These are phyloP conservation scores for Polysphondylium violaceum DNA, from an alignment of 78 protist species.

Conservation along the genomic window DNA sequence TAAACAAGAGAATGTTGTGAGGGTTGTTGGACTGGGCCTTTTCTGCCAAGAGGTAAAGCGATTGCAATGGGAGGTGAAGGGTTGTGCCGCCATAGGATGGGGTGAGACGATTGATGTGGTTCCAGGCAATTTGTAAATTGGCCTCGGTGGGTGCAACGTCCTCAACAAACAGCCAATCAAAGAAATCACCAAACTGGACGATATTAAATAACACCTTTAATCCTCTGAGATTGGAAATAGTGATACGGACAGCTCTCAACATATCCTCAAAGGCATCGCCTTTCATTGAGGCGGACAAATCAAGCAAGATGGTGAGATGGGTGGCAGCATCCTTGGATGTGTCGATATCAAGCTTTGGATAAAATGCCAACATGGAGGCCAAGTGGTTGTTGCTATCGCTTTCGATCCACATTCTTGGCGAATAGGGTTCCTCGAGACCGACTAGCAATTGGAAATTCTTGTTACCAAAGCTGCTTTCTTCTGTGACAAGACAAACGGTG, in stretches of 20 bases:
- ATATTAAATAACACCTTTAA: slow-evolving; percentile 69
- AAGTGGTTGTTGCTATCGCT: slow-evolving; percentile 59
- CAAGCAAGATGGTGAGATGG: slow-evolving; percentile 73
- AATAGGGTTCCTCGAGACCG: slow-evolving; percentile 49
- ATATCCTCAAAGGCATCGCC: slow-evolving; percentile 67
- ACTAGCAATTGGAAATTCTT: slow-evolving; percentile 80
- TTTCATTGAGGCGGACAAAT: slow-evolving; percentile 85
- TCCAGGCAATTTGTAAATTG: slow-evolving; percentile 58
- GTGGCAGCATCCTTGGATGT: background rate
- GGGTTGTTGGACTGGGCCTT: slow-evolving; percentile 14
- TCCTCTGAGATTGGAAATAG: slow-evolving; percentile 41
- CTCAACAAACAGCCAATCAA: slow-evolving; percentile 62
- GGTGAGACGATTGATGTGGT: slow-evolving; percentile 40
- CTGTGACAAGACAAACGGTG: slow-evolving; percentile 1
- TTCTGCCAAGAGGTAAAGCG: slow-evolving; percentile 13
- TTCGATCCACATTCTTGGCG: slow-evolving; percentile 86
- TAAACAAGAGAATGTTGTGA: slow-evolving; percentile 39
- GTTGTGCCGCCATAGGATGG: slow-evolving; percentile 81
- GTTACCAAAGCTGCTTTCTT: background rate
- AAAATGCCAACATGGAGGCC: slow-evolving; percentile 80
- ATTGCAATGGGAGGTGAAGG: slow-evolving; percentile 56
- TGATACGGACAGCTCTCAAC: slow-evolving; percentile 23
- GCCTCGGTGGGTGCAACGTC: slow-evolving; percentile 22
- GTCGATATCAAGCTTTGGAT: slow-evolving; percentile 79
- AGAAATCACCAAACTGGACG: slow-evolving; percentile 78